Base-by-base conservation (phyloP, 768 basidiomycete genomes). In the Sporobolomyces pararoseus region DNA sequence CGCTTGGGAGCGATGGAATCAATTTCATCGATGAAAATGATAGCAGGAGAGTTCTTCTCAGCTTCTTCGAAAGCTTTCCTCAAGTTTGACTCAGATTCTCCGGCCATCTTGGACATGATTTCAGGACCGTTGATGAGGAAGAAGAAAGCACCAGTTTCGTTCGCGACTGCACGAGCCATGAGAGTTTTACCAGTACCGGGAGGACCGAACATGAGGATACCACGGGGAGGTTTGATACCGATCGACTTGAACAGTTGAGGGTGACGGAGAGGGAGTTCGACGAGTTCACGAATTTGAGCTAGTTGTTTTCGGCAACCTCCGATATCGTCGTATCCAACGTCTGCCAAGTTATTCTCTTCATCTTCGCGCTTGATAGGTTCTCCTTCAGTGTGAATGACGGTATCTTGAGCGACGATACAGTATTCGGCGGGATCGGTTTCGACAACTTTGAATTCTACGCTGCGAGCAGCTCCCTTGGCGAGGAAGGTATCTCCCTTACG, bases 71-170 rank as follows among this genome's bases (percentile, higher is more conserved):
- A 98, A 32, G 96, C 95, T 81, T 99, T 99, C 75, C 96, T 84
- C 71, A 99, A 82, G 81, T 99, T 99, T 78, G 90, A 92, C 80
- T 99, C 96, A 79, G 87, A 88, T 82, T 99, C 96, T 75, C 96
- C 96, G 62, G 96, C 96, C 96, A 99, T 99, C 84, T 99, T 98
- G 76, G 89, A 91, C 96, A 99, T 99, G 80, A 99, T 98, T 81
- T 99, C 96, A 60, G 96, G 96, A 63, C 96, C 96, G 78, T 98
- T 99, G 82, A 99, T 99, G 59, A 98, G 83, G 88, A 99, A 99
- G 86, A 99, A 99, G 86, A 99, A 99, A 21, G 96, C 96, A 58
- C 96, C 96, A 32, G 96, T 99, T 82, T 99, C 96, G 79, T 99
- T 99, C 73, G 96, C 96, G 54, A 99, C 96, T 10, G 96, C 96